These are phyloP conservation scores for Phytopythium vexans DNA, from an alignment of 352 stramenopile species.

Conservation along the genomic window DNA sequence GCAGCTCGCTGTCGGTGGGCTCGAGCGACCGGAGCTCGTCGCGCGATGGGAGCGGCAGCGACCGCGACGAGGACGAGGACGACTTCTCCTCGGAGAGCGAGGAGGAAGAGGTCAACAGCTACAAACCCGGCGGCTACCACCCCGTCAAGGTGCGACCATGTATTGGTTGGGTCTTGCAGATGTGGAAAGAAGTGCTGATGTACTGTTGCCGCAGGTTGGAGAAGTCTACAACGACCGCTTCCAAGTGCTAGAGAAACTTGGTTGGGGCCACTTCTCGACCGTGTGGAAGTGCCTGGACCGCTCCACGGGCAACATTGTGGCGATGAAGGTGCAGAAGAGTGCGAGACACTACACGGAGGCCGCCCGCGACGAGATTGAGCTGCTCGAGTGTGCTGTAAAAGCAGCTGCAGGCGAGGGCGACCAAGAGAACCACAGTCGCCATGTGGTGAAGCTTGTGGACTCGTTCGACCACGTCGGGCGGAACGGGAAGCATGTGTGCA, in stretches of 20 bases:
- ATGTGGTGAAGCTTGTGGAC: conserved; percentile 83
- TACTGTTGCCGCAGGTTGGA: conserved; percentile 36
- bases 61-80: conserved; percentile 79
- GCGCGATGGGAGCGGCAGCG: conserved; percentile 1
- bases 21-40: conserved; percentile 12
- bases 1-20: conserved; percentile 18
- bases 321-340: conserved; percentile 98
- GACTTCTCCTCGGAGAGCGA: conserved; percentile 81
- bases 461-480: conserved; percentile 97
- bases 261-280: conserved; percentile 99
- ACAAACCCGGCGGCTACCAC: conserved; percentile 98
- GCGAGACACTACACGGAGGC: conserved; percentile 98
- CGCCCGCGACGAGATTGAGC: conserved; percentile 97
- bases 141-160: conserved; percentile 82
- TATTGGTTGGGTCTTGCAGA: not conserved
- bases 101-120: conserved; percentile 93
- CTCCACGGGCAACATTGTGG: conserved; percentile 82
- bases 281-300: conserved; percentile 98
- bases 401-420: not conserved
- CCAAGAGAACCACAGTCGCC: conserved; percentile 26
- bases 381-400: conserved; percentile 89
- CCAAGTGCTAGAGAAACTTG: conserved; percentile 97
- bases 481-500: conserved; percentile 96
- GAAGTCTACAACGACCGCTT: conserved; percentile 94
- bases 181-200: not conserved